Evolutionary conservation across 2,329 filamentous ascomycete species (phyloP), one percentile per base, ranked within the genome.

Genomic region (Parascedosporium putredinis): DNA sequence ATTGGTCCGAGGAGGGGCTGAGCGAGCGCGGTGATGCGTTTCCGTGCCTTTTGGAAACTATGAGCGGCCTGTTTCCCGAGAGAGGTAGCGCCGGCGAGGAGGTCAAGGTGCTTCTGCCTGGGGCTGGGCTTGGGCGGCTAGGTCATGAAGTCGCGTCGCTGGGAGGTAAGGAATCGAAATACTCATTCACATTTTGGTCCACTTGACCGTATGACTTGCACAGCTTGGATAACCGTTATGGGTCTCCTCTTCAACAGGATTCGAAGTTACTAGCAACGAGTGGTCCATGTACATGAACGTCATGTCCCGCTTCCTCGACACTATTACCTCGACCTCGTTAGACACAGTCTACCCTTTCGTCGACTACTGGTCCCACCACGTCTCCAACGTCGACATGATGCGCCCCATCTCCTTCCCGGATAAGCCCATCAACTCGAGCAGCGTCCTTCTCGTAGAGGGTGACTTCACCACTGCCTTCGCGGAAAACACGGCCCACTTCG

Each of bases 271-370:
- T 0, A 62, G 70, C 49, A 80, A 79, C 54, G 76, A 81, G 59
- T 79, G 72, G 71, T 78, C 74, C 1, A 70, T 72, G 60, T 79
- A 72, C 53, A 76, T 79, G 71, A 78, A 77, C 51, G 53, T 74
- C 1, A 71, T 68, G 0, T 78, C 78, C 53, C 69, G 75, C 1
- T 76, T 70, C 53, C 57, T 78, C 4, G 66, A 70, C 36, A 57
- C 59, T 4, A 55, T 64, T 36, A 54, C 59, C 3, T n/a, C 36
- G 0, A 45, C 55, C 0, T 51, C 59, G 4, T 55, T 61, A 2
- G 55, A 64, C 6, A 56, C 57, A 0, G 56, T 78, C 10, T 63
- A 78, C 53, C 76, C 76, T 0, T 80, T 78, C 52, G 58, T 78
- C 31, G 75, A 79, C 52, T 64, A 63, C n/a, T 75, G 75, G 69